phyloP scores from a whole-genome alignment of 2,329 filamentous ascomycete species.

The Aureobasidium sp. region DNA sequence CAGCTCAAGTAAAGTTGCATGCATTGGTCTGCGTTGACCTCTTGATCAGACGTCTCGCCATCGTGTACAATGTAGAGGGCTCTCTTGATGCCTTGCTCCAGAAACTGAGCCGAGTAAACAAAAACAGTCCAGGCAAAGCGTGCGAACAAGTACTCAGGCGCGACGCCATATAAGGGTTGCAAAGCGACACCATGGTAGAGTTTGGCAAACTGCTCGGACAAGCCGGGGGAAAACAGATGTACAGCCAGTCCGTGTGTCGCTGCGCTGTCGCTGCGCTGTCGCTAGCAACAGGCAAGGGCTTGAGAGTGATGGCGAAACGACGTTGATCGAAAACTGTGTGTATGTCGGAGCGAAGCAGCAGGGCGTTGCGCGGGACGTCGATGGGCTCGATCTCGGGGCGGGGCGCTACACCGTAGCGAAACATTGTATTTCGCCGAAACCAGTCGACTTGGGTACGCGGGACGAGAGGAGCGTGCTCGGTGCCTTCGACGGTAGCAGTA shows the following conservation, averaged over 20 bases:
- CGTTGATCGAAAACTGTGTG: constrained; percentile 1
- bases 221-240: not conserved
- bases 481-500: not conserved
- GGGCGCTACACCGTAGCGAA: too few species aligned
- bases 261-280: too few species aligned
- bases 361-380: not conserved
- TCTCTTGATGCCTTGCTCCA: not conserved
- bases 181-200: not conserved
- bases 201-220: not conserved
- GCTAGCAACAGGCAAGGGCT: not conserved
- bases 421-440: not conserved
- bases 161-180: not conserved
- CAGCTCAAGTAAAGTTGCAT: not conserved
- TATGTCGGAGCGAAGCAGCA: constrained; percentile 6
- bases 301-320: not conserved
- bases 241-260: not conserved
- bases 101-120: not conserved
- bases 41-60: not conserved
- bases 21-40: not conserved
- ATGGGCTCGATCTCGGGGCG: too few species aligned
- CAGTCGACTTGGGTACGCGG: not conserved
- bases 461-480: not conserved
- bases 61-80: not conserved
- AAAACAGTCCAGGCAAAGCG: constrained; percentile 3
- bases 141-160: not conserved